Conservation (phyloP, 805 yeast genomes). For the Jamesozyma spencerorum region DNA sequence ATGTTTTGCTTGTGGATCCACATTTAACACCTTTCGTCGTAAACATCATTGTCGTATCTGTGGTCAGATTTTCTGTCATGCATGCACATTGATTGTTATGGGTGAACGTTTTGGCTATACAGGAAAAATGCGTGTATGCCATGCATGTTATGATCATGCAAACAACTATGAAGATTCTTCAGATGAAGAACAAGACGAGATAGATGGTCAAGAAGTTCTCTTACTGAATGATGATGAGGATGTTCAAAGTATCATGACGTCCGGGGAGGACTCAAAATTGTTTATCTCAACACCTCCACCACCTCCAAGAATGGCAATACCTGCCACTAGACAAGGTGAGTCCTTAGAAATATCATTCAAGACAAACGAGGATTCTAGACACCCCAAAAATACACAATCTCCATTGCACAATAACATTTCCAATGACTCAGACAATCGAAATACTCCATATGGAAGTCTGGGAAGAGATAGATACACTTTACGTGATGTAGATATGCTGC, state of each 20-base stretch:
- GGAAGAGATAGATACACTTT: slow-evolving; percentile 21
- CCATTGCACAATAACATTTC: slow-evolving; percentile 1
- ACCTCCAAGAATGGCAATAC: slow-evolving; percentile 70
- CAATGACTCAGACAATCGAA: slow-evolving; percentile 5
- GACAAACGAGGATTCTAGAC: not conserved
- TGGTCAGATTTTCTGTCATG: slow-evolving; percentile 87
- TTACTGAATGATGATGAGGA: slow-evolving; percentile 26
- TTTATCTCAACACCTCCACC: slow-evolving; percentile 38
- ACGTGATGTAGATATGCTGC: slow-evolving; percentile 21
- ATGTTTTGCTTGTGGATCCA: slow-evolving; percentile 73
- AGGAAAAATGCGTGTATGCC: slow-evolving; percentile 71
- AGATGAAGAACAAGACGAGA: slow-evolving; percentile 38
- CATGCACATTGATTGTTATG: slow-evolving; percentile 65
- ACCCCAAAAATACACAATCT: slow-evolving; percentile 3
- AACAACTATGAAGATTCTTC: slow-evolving; percentile 66
- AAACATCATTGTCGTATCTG: slow-evolving; percentile 93
- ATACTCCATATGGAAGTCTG: not conserved
- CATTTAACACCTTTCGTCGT: slow-evolving; percentile 77
- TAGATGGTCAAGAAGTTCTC: slow-evolving; percentile 7
- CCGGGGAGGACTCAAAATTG: slow-evolving; percentile 29
- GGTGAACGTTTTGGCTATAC: slow-evolving; percentile 54
- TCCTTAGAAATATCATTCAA: slow-evolving; percentile 53
- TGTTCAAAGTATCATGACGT: slow-evolving; percentile 28
- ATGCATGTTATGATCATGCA: slow-evolving; percentile 53
- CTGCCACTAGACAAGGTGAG: slow-evolving; percentile 72